phyloP scores from a whole-genome alignment of 768 basidiomycete species.

The Hebeloma cylindrosporum region DNA sequence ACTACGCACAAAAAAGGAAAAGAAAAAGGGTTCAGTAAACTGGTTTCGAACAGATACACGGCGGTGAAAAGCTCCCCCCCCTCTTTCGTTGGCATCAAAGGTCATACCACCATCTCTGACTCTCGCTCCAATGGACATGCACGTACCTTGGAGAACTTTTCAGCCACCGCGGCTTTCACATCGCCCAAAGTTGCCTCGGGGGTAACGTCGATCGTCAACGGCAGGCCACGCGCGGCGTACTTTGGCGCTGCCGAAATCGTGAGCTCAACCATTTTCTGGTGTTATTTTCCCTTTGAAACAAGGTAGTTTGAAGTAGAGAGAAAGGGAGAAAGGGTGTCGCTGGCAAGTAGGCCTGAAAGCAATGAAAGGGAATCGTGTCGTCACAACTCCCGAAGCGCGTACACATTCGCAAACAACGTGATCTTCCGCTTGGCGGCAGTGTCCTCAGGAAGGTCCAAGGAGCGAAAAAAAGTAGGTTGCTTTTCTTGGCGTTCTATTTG shows the following conservation, averaged over 20 bases:
- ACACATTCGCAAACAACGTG: too few species aligned
- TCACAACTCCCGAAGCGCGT: too few species aligned
- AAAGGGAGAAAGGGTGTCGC: too few species aligned
- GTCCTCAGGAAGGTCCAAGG: too few species aligned
- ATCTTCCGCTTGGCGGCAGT: too few species aligned
- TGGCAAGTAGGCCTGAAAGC: too few species aligned
- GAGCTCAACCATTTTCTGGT: constrained; percentile 39
- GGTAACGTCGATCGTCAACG: constrained; percentile 47
- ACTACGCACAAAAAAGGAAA: constrained; percentile 52
- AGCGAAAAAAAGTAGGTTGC: too few species aligned
- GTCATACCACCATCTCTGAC: background rate
- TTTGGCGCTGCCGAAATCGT: constrained; percentile 53
- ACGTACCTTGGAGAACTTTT: constrained; percentile 38
- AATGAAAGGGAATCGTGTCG: too few species aligned
- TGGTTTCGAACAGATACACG: background rate
- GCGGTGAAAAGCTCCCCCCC: background rate
- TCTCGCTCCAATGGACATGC: background rate
- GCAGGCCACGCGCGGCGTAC: constrained; percentile 49
- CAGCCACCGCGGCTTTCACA: constrained; percentile 64
- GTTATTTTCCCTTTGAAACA: background rate
- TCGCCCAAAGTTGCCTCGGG: constrained; percentile 61
- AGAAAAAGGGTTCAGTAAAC: background rate
- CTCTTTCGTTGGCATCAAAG: background rate
- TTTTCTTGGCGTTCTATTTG: too few species aligned
- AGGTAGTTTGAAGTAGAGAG: background rate